These are phyloP conservation scores for Pseudohalonectria lignicola DNA, from an alignment of 2,329 filamentous ascomycete genomes.

Conservation along the genomic window DNA sequence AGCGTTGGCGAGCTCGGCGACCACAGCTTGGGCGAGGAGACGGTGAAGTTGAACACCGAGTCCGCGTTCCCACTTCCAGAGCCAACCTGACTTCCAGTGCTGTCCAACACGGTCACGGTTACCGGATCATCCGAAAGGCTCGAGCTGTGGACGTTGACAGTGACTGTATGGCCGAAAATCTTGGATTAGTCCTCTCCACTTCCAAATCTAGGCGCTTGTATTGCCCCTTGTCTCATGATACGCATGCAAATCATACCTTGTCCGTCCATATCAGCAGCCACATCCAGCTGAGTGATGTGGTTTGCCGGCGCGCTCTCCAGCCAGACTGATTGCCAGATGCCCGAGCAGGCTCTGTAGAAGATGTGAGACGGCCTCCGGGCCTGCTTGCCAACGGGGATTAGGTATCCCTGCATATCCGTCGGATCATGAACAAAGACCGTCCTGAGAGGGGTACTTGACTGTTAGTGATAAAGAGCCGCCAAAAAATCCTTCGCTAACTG, in stretches of 20 bases:
- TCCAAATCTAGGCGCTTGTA: not conserved
- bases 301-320: slow-evolving; percentile 49
- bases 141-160: slow-evolving; percentile 41
- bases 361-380: slow-evolving; percentile 46
- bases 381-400: slow-evolving; percentile 59
- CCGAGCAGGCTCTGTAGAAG: slow-evolving; percentile 62
- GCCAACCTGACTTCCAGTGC: slow-evolving; percentile 27
- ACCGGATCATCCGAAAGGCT: slow-evolving; percentile 20
- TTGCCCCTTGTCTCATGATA: no score
- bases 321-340: slow-evolving; percentile 69
- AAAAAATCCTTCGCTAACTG: no score
- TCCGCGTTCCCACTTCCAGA: slow-evolving; percentile 33
- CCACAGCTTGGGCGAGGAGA: slow-evolving; percentile 49
- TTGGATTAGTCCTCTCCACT: no score
- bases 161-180: no score
- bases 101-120: slow-evolving; percentile 22
- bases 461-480: not conserved
- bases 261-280: slow-evolving; percentile 46
- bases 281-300: slow-evolving; percentile 46
- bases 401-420: slow-evolving; percentile 41
- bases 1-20: slow-evolving; percentile 50
- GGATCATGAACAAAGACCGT: slow-evolving; percentile 58
- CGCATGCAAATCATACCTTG: slow-evolving; percentile 32
- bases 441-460: no score
- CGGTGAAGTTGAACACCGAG: slow-evolving; percentile 39